Conservation (phyloP, 768 basidiomycete species). For the Calocera cornea region DNA sequence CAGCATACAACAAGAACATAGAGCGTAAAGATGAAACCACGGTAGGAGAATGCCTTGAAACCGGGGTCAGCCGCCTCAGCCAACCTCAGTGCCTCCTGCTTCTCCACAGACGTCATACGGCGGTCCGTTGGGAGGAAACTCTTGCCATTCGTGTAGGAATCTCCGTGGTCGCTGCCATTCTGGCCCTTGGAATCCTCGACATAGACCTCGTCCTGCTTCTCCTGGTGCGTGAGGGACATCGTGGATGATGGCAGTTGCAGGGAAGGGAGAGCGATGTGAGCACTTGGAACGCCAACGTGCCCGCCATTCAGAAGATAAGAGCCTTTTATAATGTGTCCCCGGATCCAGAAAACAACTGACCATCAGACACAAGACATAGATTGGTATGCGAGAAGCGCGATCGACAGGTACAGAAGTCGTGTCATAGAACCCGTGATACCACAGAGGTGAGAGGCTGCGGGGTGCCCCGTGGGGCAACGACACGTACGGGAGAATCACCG, state of each 20-base stretch:
- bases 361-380: background rate
- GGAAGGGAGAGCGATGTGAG: background rate
- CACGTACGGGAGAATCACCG: background rate
- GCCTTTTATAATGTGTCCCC: background rate
- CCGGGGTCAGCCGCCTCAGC: background rate
- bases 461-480: background rate
- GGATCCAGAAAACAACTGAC: background rate
- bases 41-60: background rate
- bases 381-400: background rate
- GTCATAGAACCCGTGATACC: background rate
- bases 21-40: constrained; percentile 14
- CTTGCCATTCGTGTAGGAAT: background rate
- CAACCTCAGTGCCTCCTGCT: background rate
- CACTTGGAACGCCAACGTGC: background rate
- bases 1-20: constrained; percentile 36
- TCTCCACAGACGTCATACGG: background rate
- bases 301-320: background rate
- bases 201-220: background rate
- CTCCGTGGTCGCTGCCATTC: background rate
- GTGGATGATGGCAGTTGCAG: background rate
- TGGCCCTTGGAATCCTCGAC: constrained; percentile 3
- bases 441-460: background rate
- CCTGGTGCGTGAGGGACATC: background rate
- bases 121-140: background rate
- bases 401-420: background rate